Percentiles rank a stretch among this genome's conserved stretches.
Evolutionary conservation across 2,329 filamentous ascomycete genomes (phyloP).

Genomic region (Pseudomassariella vexata): DNA sequence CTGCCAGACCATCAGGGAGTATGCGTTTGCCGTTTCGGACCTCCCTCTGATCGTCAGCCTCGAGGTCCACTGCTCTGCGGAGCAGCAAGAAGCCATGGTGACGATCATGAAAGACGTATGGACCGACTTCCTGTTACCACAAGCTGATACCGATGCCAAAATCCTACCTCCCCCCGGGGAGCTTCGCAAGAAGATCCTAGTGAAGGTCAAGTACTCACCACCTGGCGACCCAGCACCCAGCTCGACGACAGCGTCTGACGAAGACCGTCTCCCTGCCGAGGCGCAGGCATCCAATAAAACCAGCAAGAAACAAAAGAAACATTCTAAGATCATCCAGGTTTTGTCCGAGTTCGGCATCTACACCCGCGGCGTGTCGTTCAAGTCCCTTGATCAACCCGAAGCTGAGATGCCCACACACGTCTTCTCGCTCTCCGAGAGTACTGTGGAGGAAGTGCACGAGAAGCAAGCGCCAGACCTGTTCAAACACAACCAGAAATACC

Average conservation of each 20-base stretch:
- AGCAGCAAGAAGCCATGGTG: conserved; percentile 88
- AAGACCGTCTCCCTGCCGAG: conserved; percentile 20
- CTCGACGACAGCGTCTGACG: conserved; percentile 6
- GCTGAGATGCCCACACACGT: conserved; percentile 61
- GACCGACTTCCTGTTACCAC: conserved; percentile 64
- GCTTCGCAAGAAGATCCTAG: conserved; percentile 71
- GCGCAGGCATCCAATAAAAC: conserved; percentile 29
- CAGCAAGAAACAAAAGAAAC: conserved; percentile 36
- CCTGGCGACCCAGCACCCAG: conserved; percentile 19
- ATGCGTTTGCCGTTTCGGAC: conserved; percentile 69
- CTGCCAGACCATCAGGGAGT: conserved; percentile 71
- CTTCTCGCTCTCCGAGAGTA: conserved; percentile 60
- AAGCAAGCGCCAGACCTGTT: conserved; percentile 54
- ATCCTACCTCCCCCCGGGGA: conserved; percentile 62
- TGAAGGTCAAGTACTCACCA: conserved; percentile 72
- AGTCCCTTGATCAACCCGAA: conserved; percentile 67
- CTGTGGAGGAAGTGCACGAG: conserved; percentile 56
- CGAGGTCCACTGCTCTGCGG: conserved; percentile 76
- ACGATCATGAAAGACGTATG: conserved; percentile 84
- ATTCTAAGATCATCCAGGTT: conserved; percentile 62
- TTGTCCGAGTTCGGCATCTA: conserved; percentile 77
- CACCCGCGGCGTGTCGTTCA: conserved; percentile 78
- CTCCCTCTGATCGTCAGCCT: conserved; percentile 90
- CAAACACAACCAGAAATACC: conserved; percentile 71
- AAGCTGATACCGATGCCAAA: conserved; percentile 37